Percentiles rank a stretch among this genome's conserved stretches.
phyloP scores from a whole-genome alignment of 176 grass and related monocot genomes.

The Zoysia japonica region DNA sequence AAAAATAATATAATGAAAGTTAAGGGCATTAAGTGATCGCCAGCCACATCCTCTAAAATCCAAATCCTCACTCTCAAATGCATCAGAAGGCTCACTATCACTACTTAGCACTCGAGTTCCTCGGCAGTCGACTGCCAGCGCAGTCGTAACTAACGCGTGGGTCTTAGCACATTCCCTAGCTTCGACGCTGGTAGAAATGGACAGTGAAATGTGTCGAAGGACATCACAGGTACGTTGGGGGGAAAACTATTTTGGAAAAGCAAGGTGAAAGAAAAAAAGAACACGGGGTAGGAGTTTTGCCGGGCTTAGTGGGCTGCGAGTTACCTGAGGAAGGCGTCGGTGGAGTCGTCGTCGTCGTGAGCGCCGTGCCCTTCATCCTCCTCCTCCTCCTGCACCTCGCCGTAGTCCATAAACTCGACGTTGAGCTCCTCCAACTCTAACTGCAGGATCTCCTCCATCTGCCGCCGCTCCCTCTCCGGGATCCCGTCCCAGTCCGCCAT shows the following conservation, averaged over 20 bases:
- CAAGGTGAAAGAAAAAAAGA: not conserved
- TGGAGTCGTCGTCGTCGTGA: not conserved
- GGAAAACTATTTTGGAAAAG: slow-evolving; percentile 9
- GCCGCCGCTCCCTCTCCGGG: slow-evolving; percentile 64
- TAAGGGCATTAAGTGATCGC: not conserved
- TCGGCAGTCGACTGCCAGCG: no score
- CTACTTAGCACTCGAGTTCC: no score
- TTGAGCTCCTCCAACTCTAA: slow-evolving; percentile 88
- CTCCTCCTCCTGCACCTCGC: not conserved
- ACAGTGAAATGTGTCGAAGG: not conserved
- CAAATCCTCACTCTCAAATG: slow-evolving; percentile 11
- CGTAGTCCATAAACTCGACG: slow-evolving; percentile 56
- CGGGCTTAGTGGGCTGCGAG: not conserved
- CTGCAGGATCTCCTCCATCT: slow-evolving; percentile 85
- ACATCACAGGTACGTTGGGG: not conserved
- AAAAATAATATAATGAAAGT: not conserved
- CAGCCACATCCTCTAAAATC: not conserved
- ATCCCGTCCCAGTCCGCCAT: slow-evolving; percentile 58
- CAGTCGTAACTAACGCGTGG: no score
- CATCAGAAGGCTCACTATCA: not conserved
- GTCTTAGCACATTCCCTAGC: not conserved
- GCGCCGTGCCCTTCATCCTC: not conserved
- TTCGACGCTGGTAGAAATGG: slow-evolving; percentile 7
- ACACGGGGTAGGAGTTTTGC: not conserved
- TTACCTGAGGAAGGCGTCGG: slow-evolving; percentile 53